Evolutionary conservation across 345 rosid species (phyloP).

Genomic region (Dipteronia sinensis): DNA sequence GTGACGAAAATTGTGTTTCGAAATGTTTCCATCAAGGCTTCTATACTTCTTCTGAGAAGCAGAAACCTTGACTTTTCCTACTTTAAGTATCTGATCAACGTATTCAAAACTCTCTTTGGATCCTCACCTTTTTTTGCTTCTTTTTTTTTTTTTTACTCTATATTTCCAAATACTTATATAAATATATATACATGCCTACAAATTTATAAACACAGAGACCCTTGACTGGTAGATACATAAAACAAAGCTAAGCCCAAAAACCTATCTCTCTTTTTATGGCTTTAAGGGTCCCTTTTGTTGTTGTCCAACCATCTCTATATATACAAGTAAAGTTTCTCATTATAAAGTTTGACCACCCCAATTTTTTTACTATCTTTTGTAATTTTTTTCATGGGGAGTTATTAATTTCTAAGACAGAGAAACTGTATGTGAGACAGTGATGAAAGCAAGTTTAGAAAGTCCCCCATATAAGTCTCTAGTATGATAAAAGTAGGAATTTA

Average conservation of each 20-base stretch:
- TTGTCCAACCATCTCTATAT: slow-evolving; percentile 30
- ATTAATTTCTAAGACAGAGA: slow-evolving; percentile 22
- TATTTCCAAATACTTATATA: slow-evolving; percentile 18
- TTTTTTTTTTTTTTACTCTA: neutral
- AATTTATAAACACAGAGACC: slow-evolving; percentile 13
- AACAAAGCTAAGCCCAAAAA: slow-evolving; percentile 1
- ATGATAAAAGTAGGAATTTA: slow-evolving; percentile 6
- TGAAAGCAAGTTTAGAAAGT: slow-evolving; percentile 32
- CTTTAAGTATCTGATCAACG: slow-evolving; percentile 48
- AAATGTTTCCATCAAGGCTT: slow-evolving; percentile 60
- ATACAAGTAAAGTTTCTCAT: slow-evolving; percentile 30
- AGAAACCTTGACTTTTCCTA: slow-evolving; percentile 72
- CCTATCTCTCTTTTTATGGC: slow-evolving; percentile 24
- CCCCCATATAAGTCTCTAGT: slow-evolving; percentile 7
- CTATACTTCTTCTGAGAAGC: slow-evolving; percentile 48
- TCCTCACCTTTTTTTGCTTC: slow-evolving; percentile 18
- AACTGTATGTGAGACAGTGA: slow-evolving; percentile 29
- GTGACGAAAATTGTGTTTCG: slow-evolving; percentile 41
- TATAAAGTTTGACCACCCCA: slow-evolving; percentile 37
- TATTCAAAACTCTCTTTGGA: slow-evolving; percentile 38
- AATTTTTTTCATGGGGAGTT: slow-evolving; percentile 8
- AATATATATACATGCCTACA: slow-evolving; percentile 6
- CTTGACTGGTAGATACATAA: slow-evolving; percentile 27
- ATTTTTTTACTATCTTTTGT: slow-evolving; percentile 18
- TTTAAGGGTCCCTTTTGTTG: slow-evolving; percentile 22